Evolutionary conservation across 768 basidiomycete species (phyloP).

Genomic region (Cystoderma amianthinum): DNA sequence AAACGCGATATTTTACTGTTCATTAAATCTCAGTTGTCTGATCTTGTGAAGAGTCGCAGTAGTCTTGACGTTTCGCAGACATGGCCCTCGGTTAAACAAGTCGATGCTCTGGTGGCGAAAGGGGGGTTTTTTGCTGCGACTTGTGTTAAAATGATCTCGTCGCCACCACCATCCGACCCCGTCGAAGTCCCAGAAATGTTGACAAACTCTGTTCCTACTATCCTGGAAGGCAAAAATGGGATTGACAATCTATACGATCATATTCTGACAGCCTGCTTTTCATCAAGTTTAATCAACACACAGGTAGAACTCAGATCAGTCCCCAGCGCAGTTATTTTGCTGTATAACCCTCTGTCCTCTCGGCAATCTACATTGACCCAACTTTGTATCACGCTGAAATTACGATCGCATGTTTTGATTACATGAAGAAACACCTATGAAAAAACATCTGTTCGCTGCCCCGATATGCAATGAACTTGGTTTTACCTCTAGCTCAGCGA

Average conservation of each 20-base stretch:
- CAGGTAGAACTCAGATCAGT: not conserved
- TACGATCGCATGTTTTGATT: not conserved
- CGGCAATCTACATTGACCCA: not conserved
- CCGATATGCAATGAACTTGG: not conserved
- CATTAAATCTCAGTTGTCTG: not conserved
- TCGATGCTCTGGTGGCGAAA: constrained; percentile 8
- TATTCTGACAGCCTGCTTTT: not conserved
- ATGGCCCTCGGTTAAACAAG: constrained; percentile 11
- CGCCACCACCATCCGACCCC: not conserved
- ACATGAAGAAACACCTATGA: not conserved
- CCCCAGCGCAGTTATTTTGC: not conserved
- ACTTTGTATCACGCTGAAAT: not conserved
- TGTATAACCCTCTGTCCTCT: not conserved
- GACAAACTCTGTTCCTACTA: not conserved
- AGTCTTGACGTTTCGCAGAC: constrained; percentile 6
- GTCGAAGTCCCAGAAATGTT: not conserved
- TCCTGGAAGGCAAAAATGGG: not conserved
- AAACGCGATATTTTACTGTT: constrained; percentile 13
- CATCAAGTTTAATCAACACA: not conserved
- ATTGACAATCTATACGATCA: not conserved
- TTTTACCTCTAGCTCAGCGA: not conserved
- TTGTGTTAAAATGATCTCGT: constrained; percentile 9
- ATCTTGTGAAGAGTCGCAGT: not conserved
- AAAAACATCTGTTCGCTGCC: not conserved
- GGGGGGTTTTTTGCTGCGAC: constrained; percentile 13